Evolutionary conservation across 805 yeast genomes (phyloP).

Genomic region (Candida railenensis): DNA sequence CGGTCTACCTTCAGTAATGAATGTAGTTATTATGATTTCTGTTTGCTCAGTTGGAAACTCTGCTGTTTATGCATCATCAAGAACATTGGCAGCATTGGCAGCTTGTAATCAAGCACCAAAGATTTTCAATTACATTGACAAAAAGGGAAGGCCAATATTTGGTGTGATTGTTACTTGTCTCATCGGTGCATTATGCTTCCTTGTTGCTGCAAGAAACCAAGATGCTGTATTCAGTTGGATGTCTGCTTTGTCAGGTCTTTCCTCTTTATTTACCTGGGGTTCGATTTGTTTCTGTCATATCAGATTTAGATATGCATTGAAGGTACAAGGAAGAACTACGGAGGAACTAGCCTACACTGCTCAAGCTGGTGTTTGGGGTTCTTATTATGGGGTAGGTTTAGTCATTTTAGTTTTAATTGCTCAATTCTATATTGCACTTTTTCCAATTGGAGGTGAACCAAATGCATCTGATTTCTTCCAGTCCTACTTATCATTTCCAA

Average conservation of each 20-base stretch:
- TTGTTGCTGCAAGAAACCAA: conserved; percentile 44
- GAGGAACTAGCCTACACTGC: conserved; percentile 36
- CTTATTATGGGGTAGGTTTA: conserved; percentile 31
- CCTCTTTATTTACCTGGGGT: conserved; percentile 42
- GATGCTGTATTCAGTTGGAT: conserved; percentile 39
- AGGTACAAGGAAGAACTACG: conserved; percentile 30
- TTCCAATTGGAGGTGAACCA: conserved; percentile 37
- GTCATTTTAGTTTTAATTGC: conserved; percentile 37
- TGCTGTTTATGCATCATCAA: conserved; percentile 66
- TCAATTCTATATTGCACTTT: conserved; percentile 42
- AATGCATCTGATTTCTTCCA: conserved; percentile 34
- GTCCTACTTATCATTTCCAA: conserved; percentile 37
- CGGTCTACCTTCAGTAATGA: conserved; percentile 69
- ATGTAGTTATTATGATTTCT: conserved; percentile 67
- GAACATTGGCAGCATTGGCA: conserved; percentile 67
- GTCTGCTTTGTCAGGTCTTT: conserved; percentile 39
- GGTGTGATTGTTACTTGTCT: conserved; percentile 55
- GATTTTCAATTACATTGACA: conserved; percentile 66
- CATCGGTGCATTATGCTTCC: conserved; percentile 59
- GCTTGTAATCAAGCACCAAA: conserved; percentile 65
- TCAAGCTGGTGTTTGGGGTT: conserved; percentile 38
- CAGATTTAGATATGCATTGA: conserved; percentile 39
- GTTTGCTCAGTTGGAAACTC: conserved; percentile 75
- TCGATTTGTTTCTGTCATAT: conserved; percentile 39
- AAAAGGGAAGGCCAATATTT: conserved; percentile 73